Conservation (phyloP, 176 grass and related monocot genomes). For the Hordeum marinum region DNA sequence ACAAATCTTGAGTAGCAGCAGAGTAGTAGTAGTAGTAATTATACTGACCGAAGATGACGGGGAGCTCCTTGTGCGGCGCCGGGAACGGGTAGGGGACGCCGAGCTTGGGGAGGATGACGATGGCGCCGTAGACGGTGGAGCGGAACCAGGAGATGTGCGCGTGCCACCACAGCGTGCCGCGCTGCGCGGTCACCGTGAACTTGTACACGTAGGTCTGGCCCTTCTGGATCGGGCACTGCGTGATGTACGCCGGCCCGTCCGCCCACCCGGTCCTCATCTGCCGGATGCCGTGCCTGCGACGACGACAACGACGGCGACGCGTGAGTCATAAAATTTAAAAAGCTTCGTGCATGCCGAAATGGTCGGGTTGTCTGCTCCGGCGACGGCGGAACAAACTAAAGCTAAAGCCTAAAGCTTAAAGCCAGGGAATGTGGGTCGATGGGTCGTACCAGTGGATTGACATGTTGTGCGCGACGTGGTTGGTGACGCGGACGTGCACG, state of each 20-base stretch:
- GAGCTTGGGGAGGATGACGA: constrained; percentile 72
- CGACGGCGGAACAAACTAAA: not conserved
- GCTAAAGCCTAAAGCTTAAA: not conserved
- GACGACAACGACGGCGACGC: not conserved
- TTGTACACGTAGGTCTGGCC: constrained; percentile 76
- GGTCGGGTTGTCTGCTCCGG: not conserved
- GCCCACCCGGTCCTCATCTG: constrained; percentile 65
- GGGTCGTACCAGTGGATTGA: constrained; percentile 55
- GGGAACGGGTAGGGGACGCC: constrained; percentile 70
- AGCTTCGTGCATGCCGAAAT: not conserved
- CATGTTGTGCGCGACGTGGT: constrained; percentile 64
- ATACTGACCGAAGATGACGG: constrained; percentile 57
- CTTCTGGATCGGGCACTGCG: constrained; percentile 81
- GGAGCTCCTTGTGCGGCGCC: constrained; percentile 51
- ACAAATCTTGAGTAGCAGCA: not conserved
- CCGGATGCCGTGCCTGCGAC: constrained; percentile 73
- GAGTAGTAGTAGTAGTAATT: too few relatives aligned
- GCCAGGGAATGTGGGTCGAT: not conserved
- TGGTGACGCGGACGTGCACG: constrained; percentile 65
- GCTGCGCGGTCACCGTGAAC: constrained; percentile 60
- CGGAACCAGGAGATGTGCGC: constrained; percentile 84
- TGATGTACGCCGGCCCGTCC: constrained; percentile 75
- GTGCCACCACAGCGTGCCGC: constrained; percentile 88
- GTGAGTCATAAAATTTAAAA: not conserved
- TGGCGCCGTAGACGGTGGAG: constrained; percentile 52